Conservation (phyloP, 192 early-diverging fungal genomes). For the Gorgonomyces haynaldii region DNA sequence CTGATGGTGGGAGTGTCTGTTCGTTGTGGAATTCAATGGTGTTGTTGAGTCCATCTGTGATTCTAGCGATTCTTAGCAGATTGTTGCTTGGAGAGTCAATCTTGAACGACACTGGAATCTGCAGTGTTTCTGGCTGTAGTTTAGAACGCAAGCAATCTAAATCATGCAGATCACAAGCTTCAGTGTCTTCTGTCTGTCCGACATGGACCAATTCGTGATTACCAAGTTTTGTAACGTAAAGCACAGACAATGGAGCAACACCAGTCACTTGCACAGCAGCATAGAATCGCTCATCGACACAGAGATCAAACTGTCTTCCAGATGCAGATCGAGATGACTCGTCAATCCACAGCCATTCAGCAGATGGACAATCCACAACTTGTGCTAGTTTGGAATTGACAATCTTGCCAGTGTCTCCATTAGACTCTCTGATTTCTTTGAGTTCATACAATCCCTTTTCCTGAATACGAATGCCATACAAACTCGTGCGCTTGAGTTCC, state of each 20-base stretch:
- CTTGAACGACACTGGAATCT: constrained; percentile 12
- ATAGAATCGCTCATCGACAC: background rate
- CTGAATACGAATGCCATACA: background rate
- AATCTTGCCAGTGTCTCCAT: background rate
- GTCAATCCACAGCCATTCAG: background rate
- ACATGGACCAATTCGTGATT: background rate
- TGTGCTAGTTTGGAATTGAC: background rate
- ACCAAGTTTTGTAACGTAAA: background rate
- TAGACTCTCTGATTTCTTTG: background rate
- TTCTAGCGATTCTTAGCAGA: constrained; percentile 17
- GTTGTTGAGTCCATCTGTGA: constrained; percentile 31
- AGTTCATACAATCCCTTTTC: background rate
- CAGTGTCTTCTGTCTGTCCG: background rate
- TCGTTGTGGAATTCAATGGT: constrained; percentile 16
- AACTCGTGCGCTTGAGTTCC: background rate
- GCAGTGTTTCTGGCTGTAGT: too few species aligned
- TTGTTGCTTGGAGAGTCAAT: constrained; percentile 16
- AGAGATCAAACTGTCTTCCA: background rate
- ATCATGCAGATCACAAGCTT: too few species aligned
- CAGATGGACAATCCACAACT: background rate
- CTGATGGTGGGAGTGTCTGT: constrained; percentile 3
- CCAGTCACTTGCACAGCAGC: background rate
- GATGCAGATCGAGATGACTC: background rate
- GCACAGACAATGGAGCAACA: background rate
- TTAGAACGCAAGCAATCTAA: too few species aligned